phyloP scores from a whole-genome alignment of 257 asterid genomes.

The Jaltomata sinuosa region DNA sequence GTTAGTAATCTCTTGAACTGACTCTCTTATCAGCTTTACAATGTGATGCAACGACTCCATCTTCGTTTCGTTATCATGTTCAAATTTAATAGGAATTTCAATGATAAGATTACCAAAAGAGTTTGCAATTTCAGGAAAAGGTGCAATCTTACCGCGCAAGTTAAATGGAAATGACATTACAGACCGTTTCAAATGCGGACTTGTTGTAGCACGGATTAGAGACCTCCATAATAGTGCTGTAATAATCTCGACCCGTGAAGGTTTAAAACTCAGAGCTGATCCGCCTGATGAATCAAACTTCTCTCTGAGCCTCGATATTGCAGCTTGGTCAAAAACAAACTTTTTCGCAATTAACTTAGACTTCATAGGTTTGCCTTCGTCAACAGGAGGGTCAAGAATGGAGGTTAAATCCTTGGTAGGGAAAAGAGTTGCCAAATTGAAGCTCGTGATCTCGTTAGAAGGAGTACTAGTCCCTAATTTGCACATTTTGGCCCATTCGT shows the following conservation, averaged over 20 bases:
- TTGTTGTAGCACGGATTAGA: not conserved
- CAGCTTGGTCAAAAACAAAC: not conserved
- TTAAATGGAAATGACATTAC: not conserved
- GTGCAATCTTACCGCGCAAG: not conserved
- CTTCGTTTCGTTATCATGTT: not conserved
- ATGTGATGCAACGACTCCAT: not conserved
- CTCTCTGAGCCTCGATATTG: not conserved
- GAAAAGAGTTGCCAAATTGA: not conserved
- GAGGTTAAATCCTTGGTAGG: not conserved
- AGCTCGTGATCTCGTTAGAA: not conserved
- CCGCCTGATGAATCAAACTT: not conserved
- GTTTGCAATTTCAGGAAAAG: not conserved
- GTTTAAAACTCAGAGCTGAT: not conserved
- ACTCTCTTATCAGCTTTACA: not conserved
- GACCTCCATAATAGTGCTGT: not conserved
- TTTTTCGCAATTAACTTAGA: not conserved
- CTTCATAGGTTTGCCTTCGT: not conserved
- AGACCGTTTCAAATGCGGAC: not conserved
- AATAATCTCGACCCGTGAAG: not conserved
- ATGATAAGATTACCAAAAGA: not conserved
- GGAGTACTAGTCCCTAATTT: not conserved
- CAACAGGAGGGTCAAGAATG: not conserved
- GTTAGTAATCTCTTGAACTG: not conserved
- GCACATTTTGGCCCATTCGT: constrained; percentile 3
- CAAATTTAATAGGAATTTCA: no score